These are phyloP conservation scores for Capronia americana DNA, from an alignment of 2,329 filamentous ascomycete species.

Conservation along the genomic window DNA sequence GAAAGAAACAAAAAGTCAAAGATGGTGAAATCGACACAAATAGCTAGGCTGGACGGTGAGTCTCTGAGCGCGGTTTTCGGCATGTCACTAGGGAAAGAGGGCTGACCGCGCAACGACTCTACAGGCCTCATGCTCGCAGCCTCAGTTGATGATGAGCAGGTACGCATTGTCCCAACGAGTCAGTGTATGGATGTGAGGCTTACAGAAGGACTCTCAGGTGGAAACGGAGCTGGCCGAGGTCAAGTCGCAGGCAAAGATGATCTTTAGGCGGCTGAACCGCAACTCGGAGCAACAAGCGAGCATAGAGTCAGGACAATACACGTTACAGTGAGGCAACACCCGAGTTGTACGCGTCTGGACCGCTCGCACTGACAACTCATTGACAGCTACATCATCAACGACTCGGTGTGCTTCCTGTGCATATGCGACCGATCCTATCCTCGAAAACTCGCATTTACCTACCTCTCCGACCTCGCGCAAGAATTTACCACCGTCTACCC, in stretches of 20 bases:
- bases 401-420: constrained; percentile 86
- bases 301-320: constrained; percentile 85
- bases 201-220: constrained; percentile 52
- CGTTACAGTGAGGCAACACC: constrained; percentile 73
- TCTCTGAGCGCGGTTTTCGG: not conserved
- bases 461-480: constrained; percentile 86
- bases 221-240: constrained; percentile 81
- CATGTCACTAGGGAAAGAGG: not conserved
- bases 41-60: constrained; percentile 12
- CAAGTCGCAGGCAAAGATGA: constrained; percentile 87
- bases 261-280: constrained; percentile 85
- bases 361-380: not conserved
- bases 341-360: not conserved
- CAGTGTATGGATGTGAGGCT: not conserved
- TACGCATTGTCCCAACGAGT: constrained; percentile 44
- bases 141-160: constrained; percentile 88
- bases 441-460: constrained; percentile 97
- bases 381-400: constrained; percentile 79
- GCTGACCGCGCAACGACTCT: constrained; percentile 27
- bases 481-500: constrained; percentile 92
- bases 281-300: constrained; percentile 89
- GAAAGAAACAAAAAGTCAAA: not conserved
- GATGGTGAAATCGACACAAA: constrained; percentile 12
- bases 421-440: constrained; percentile 94
- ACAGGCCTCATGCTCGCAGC: constrained; percentile 92